Percentiles rank a stretch among this genome's conserved stretches.
phyloP scores from a whole-genome alignment of 176 grass and related monocot species.

The Aegilops speltoides region DNA sequence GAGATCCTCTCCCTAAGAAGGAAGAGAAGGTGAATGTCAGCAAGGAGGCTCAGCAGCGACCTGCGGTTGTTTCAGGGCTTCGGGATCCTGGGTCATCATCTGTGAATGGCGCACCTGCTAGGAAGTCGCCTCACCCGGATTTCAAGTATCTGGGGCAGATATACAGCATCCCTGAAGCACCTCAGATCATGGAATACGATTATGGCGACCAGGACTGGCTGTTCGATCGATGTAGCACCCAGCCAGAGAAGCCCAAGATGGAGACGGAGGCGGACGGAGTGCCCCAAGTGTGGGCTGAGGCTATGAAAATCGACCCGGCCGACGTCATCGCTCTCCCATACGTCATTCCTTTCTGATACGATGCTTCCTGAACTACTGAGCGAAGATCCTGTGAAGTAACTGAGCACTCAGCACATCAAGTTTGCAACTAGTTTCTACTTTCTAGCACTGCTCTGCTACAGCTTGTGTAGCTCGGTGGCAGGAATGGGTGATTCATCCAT shows the following conservation, averaged over 20 bases:
- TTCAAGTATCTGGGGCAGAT: slow-evolving; percentile 59
- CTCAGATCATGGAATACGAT: slow-evolving; percentile 54
- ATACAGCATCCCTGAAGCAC: slow-evolving; percentile 62
- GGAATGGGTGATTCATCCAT: slow-evolving; percentile 30
- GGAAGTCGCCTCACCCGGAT: slow-evolving; percentile 50
- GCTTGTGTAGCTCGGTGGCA: slow-evolving; percentile 39
- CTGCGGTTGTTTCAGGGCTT: too few species aligned
- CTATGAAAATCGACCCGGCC: slow-evolving; percentile 41
- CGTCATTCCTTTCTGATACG: slow-evolving; percentile 47
- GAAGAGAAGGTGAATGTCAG: too few species aligned
- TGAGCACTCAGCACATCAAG: slow-evolving; percentile 28
- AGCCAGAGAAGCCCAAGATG: slow-evolving; percentile 26
- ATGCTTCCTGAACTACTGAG: not conserved
- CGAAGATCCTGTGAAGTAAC: slow-evolving; percentile 12
- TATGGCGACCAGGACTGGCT: slow-evolving; percentile 49
- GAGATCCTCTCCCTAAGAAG: too few species aligned
- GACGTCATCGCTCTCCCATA: slow-evolving; percentile 60
- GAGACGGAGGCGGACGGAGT: slow-evolving; percentile 22
- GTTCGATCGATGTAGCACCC: slow-evolving; percentile 22
- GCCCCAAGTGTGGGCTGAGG: slow-evolving; percentile 49
- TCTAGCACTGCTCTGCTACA: slow-evolving; percentile 35
- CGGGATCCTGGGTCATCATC: slow-evolving; percentile 23
- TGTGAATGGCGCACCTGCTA: slow-evolving; percentile 29
- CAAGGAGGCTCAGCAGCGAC: too few species aligned
- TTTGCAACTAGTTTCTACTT: slow-evolving; percentile 20